Evolutionary conservation across 1,284 basidiomycete genomes (phyloP).

Genomic region (Chalciporus piperatoides): DNA sequence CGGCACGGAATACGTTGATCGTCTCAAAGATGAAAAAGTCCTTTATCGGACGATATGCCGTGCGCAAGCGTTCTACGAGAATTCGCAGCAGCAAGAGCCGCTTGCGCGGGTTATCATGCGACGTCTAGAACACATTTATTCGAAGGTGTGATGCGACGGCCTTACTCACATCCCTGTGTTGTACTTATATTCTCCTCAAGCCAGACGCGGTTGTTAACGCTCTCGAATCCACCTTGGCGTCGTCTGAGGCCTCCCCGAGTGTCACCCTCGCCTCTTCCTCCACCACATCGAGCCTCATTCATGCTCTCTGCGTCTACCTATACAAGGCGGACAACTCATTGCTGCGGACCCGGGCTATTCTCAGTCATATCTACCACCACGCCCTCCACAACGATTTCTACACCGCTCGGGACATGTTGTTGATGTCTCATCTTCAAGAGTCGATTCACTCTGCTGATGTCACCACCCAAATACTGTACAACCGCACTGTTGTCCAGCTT

Average conservation of each 20-base stretch:
- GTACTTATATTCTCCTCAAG: slow-evolving; percentile 39
- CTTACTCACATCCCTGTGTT: background rate
- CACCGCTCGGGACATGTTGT: slow-evolving; percentile 95
- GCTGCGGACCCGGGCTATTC: slow-evolving; percentile 93
- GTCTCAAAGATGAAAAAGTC: slow-evolving; percentile 92
- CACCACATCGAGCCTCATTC: slow-evolving; percentile 74
- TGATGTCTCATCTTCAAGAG: slow-evolving; percentile 99
- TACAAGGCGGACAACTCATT: slow-evolving; percentile 92
- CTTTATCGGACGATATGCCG: slow-evolving; percentile 93
- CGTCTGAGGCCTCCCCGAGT: slow-evolving; percentile 55
- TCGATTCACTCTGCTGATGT: slow-evolving; percentile 95
- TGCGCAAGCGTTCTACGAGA: slow-evolving; percentile 90
- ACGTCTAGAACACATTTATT: slow-evolving; percentile 96
- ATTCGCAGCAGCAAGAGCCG: slow-evolving; percentile 71
- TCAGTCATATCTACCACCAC: slow-evolving; percentile 97
- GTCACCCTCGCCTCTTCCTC: slow-evolving; percentile 54
- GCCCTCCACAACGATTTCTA: slow-evolving; percentile 97
- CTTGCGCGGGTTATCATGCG: slow-evolving; percentile 89
- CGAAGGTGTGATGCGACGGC: slow-evolving; percentile 61
- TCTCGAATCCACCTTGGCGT: slow-evolving; percentile 69
- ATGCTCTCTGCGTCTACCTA: slow-evolving; percentile 86
- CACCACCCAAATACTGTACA: slow-evolving; percentile 97
- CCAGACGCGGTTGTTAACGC: slow-evolving; percentile 92
- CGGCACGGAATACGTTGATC: slow-evolving; percentile 96
- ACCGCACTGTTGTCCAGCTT: slow-evolving; percentile 95